Evolutionary conservation across 345 rosid species (phyloP).

Genomic region (Populus tremula): DNA sequence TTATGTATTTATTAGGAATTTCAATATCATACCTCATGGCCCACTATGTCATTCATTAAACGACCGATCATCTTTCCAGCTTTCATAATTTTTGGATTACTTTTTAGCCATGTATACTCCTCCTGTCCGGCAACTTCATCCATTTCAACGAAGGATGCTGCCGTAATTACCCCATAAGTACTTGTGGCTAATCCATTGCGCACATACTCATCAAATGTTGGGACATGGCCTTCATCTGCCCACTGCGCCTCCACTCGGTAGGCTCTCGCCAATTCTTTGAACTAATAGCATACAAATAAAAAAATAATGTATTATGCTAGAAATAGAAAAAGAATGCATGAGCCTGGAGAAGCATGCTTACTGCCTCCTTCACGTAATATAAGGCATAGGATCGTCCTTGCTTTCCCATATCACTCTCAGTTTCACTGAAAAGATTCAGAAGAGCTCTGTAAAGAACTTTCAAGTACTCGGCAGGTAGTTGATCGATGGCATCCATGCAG

Average conservation of each 20-base stretch:
- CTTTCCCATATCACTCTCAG: not conserved
- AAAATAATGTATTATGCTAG: not conserved
- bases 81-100: not conserved
- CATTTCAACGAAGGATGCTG: not conserved
- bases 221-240: not conserved
- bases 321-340: no score
- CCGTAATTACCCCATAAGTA: not conserved
- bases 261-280: not conserved
- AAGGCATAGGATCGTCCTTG: not conserved
- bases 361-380: not conserved
- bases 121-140: not conserved
- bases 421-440: not conserved
- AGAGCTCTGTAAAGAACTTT: not conserved
- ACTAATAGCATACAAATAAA: no score
- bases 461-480: no score
- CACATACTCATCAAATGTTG: conserved; percentile 8
- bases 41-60: no score
- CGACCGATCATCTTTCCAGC: not conserved
- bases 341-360: not conserved
- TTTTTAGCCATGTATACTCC: conserved; percentile 8
- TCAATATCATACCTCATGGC: conserved; percentile 7
- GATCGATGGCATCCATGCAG: not conserved
- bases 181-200: no score
- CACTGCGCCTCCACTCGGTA: conserved; percentile 5
- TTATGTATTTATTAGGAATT: no score